Evolutionary conservation across 371 early-diverging fungal genomes (phyloP).

Genomic region (Actinomucor elegans): DNA sequence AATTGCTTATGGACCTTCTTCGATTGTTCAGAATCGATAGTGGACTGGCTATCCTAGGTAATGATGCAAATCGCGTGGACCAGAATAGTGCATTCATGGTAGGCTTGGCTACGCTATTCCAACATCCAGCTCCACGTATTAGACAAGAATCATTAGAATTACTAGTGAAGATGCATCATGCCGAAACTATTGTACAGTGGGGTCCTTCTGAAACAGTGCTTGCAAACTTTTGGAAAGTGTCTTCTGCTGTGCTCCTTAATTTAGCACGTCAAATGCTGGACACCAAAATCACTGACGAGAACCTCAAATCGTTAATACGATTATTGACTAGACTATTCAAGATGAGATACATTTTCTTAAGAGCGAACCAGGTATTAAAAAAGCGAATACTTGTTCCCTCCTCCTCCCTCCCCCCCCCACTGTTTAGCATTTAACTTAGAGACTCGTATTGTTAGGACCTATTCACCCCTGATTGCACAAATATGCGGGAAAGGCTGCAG

Average conservation of each 20-base stretch:
- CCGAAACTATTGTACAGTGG: constrained; percentile 57
- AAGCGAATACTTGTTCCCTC: background rate
- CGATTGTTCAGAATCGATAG: constrained; percentile 71
- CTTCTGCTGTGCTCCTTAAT: constrained; percentile 48
- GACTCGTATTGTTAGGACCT: constrained; percentile 17
- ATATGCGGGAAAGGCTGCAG: constrained; percentile 64
- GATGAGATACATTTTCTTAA: constrained; percentile 66
- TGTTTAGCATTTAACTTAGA: no score
- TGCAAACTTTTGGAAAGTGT: constrained; percentile 64
- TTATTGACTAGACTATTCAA: constrained; percentile 61
- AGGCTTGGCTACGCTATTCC: constrained; percentile 62
- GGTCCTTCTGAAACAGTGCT: constrained; percentile 42
- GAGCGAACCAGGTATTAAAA: constrained; percentile 40
- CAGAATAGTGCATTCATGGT: constrained; percentile 64
- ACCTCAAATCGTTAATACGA: constrained; percentile 51
- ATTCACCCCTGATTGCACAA: constrained; percentile 43
- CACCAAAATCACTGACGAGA: constrained; percentile 55
- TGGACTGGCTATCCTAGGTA: constrained; percentile 60
- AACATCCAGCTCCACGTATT: constrained; percentile 60
- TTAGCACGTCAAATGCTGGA: constrained; percentile 53
- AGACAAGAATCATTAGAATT: constrained; percentile 68
- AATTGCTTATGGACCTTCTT: constrained; percentile 67
- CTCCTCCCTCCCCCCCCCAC: no score
- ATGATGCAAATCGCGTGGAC: constrained; percentile 40
- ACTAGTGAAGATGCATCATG: constrained; percentile 58